Conservation (phyloP, 495 filamentous ascomycete species). For the Xylaria nigripes region DNA sequence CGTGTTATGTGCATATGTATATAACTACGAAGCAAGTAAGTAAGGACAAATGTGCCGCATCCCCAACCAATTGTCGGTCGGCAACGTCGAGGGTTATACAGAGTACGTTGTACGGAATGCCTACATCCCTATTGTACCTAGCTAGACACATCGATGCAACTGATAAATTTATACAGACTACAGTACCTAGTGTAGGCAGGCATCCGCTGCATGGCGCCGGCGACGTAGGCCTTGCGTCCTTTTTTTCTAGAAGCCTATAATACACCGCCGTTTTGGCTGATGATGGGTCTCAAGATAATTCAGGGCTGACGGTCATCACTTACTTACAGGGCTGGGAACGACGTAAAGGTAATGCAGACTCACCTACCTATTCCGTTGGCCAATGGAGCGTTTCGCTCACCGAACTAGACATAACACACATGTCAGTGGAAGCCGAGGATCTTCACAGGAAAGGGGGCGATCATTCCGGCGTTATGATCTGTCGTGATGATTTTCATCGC, state of each 20-base stretch:
- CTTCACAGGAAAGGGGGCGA: background rate
- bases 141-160: too few relatives aligned
- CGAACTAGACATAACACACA: background rate
- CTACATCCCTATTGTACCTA: too few relatives aligned
- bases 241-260: slow-evolving; percentile 7
- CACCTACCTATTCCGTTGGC: background rate
- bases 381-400: background rate
- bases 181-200: too few relatives aligned
- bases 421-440: background rate
- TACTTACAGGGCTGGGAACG: background rate
- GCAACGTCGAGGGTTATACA: too few relatives aligned
- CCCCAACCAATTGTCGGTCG: slow-evolving; percentile 1
- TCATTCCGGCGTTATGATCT: background rate
- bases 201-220: background rate
- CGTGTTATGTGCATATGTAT: too few relatives aligned
- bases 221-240: background rate
- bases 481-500: background rate
- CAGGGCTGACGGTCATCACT: slow-evolving; percentile 4
- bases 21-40: background rate
- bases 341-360: background rate
- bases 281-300: background rate
- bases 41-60: background rate
- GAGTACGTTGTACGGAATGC: too few relatives aligned
- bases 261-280: slow-evolving; percentile 10
- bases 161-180: too few relatives aligned